Conservation (phyloP, 352 stramenopile species). For the Globisporangium emineosum region DNA sequence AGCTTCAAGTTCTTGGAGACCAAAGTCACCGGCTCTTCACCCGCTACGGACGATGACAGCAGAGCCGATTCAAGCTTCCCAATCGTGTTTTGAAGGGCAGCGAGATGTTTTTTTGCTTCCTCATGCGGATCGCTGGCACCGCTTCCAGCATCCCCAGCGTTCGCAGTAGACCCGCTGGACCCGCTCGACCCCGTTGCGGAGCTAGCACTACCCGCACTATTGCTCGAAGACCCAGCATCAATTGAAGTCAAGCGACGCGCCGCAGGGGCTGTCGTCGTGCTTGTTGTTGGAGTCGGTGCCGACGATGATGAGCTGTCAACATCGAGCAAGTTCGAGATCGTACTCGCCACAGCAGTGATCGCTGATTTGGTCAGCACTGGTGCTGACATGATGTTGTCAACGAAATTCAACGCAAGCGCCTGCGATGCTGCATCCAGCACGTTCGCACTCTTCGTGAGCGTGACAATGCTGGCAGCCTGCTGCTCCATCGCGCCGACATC, state of each 20-base stretch:
- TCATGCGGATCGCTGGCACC: conserved; percentile 21
- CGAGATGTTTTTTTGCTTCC: conserved; percentile 29
- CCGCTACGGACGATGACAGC: conserved; percentile 38
- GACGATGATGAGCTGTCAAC: conserved; percentile 18
- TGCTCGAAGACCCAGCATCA: background rate
- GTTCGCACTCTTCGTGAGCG: conserved; percentile 58
- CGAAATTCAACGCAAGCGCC: conserved; percentile 43
- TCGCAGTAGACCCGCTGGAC: background rate
- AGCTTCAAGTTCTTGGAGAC: conserved; percentile 67
- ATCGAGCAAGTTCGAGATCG: conserved; percentile 63
- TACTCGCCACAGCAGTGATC: conserved; percentile 43
- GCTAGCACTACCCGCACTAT: background rate
- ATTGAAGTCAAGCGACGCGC: background rate
- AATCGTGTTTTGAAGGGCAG: conserved; percentile 46
- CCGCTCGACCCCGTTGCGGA: background rate
- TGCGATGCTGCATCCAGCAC: conserved; percentile 52
- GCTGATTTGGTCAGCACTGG: conserved; percentile 50
- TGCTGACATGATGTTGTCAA: conserved; percentile 52
- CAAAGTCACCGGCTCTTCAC: conserved; percentile 47
- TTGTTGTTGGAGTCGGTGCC: conserved; percentile 2
- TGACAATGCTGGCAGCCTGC: conserved; percentile 56
- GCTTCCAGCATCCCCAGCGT: conserved; percentile 4
- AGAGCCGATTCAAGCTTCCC: conserved; percentile 45
- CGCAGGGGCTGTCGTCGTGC: background rate
- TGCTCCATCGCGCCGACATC: conserved; percentile 59